Percentiles rank a stretch among this genome's conserved stretches.
Evolutionary conservation across 345 rosid genomes (phyloP).

Genomic region (Noccaea caerulescens): DNA sequence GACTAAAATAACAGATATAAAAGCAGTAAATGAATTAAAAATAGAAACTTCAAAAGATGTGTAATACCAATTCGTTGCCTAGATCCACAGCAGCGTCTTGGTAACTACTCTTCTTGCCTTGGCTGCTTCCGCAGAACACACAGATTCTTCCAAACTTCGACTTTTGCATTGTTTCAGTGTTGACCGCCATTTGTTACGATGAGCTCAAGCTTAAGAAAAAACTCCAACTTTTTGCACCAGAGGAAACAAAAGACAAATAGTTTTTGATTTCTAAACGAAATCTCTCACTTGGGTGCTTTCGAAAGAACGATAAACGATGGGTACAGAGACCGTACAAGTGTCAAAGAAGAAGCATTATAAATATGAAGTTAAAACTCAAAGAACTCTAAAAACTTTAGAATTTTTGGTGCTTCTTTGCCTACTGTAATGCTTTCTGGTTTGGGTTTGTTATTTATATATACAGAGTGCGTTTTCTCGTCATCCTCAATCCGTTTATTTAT

Average conservation of each 20-base stretch:
- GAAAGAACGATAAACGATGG: slow-evolving; percentile 19
- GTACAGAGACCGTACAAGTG: slow-evolving; percentile 37
- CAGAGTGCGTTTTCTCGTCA: slow-evolving; percentile 44
- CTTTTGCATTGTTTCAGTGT: slow-evolving; percentile 46
- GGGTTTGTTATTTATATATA: slow-evolving; percentile 27
- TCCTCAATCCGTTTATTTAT: neutral
- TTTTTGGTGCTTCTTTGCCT: slow-evolving; percentile 18
- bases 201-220: slow-evolving; percentile 5
- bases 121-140: slow-evolving; percentile 92
- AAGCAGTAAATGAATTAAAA: neutral
- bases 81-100: slow-evolving; percentile 82
- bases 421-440: slow-evolving; percentile 25
- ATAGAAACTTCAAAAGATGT: neutral
- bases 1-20: neutral
- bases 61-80: slow-evolving; percentile 72
- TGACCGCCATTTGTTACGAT: slow-evolving; percentile 48
- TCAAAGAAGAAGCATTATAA: slow-evolving; percentile 23
- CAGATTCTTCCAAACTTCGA: slow-evolving; percentile 72
- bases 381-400: neutral
- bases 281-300: slow-evolving; percentile 3
- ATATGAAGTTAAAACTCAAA: neutral
- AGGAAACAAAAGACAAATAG: neutral
- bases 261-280: neutral
- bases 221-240: neutral
- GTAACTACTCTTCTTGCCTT: slow-evolving; percentile 71